Evolutionary conservation across 1,284 basidiomycete genomes (phyloP).

Genomic region (Cerioporus squamosus): DNA sequence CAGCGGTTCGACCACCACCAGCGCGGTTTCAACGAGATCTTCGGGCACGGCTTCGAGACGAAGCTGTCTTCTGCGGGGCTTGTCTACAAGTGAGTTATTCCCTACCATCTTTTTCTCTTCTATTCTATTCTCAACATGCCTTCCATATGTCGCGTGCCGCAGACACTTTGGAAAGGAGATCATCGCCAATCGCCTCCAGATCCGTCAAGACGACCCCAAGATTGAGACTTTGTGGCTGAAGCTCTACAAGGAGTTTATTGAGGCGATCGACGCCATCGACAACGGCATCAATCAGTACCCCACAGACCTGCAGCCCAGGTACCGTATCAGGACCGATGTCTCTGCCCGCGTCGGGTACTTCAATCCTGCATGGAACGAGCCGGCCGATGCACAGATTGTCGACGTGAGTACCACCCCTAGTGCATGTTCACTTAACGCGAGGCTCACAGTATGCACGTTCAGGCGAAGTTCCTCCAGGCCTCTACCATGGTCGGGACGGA

Average conservation of each 20-base stretch:
- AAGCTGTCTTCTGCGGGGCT: constrained; percentile 95
- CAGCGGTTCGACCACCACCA: constrained; percentile 97
- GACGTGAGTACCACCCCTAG: constrained; percentile 59
- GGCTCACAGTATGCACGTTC: neutral
- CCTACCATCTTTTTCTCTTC: neutral
- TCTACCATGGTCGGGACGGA: constrained; percentile 87
- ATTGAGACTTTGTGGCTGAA: constrained; percentile 86
- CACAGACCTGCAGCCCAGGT: constrained; percentile 63
- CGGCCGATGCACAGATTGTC: constrained; percentile 58
- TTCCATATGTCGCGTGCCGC: neutral
- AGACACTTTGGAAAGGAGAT: constrained; percentile 95
- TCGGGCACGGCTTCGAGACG: constrained; percentile 84
- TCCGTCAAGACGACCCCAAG: constrained; percentile 59
- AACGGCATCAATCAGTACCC: constrained; percentile 89
- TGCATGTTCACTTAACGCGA: neutral
- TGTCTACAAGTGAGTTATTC: constrained; percentile 81
- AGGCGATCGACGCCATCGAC: constrained; percentile 95
- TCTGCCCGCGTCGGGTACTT: constrained; percentile 80
- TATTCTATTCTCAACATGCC: neutral
- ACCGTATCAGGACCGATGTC: constrained; percentile 81
- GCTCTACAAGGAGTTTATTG: constrained; percentile 93
- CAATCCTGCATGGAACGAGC: constrained; percentile 93
- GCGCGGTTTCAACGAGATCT: constrained; percentile 89
- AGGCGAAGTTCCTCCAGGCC: constrained; percentile 82
- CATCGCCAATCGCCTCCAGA: constrained; percentile 67